phyloP scores from a whole-genome alignment of 1,284 basidiomycete genomes.

The Moesziomyces aphidis region DNA sequence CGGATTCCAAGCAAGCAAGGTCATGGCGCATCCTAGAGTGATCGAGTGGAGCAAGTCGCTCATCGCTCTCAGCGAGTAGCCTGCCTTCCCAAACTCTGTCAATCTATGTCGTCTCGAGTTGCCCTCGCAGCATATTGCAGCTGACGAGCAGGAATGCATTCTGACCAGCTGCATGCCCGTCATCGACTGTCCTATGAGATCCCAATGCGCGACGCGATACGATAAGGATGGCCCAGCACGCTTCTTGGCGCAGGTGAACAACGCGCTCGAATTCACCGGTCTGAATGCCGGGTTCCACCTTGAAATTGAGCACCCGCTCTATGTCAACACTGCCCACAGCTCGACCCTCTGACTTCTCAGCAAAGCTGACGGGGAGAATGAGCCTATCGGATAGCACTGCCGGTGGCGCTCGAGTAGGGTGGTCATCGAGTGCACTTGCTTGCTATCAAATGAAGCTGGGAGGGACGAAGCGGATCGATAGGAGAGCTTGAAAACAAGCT shows the following conservation, averaged over 20 bases:
- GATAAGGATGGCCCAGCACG: not conserved
- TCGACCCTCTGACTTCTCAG: no score
- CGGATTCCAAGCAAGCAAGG: slow-evolving; percentile 73
- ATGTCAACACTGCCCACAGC: no score
- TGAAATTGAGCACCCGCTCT: no score
- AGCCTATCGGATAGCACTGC: no score
- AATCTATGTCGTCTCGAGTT: not conserved
- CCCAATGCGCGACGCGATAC: not conserved
- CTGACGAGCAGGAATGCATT: not conserved
- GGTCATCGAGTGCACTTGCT: no score
- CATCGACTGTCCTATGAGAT: not conserved
- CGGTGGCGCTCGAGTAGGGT: no score
- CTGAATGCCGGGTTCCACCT: not conserved
- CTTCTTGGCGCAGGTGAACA: not conserved
- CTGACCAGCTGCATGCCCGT: not conserved
- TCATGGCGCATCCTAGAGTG: slow-evolving; percentile 63
- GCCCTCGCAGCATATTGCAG: no score
- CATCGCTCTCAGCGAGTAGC: slow-evolving; percentile 25
- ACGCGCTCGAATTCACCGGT: not conserved
- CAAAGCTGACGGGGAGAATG: no score
- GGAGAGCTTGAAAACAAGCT: not conserved
- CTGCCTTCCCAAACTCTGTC: not conserved
- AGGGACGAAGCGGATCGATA: not conserved
- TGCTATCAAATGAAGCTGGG: no score
- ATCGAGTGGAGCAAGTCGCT: slow-evolving; percentile 56